phyloP scores from a whole-genome alignment of 1,139 yeast species.

The Kurtzmaniella quercitrusa region DNA sequence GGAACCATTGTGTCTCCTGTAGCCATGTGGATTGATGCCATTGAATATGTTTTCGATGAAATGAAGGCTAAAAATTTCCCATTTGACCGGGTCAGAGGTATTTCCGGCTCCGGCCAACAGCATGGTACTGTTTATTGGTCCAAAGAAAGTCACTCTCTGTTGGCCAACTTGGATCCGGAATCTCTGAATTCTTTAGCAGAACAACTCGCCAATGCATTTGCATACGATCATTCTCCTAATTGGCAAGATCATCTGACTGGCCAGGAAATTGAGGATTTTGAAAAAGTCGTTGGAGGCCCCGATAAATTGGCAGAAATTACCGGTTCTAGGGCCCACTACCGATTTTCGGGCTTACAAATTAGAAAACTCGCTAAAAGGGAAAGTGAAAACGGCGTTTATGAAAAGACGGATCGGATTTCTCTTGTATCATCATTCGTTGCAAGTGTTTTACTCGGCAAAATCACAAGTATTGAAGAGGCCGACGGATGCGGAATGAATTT shows the following conservation, averaged over 20 bases:
- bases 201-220: conserved; percentile 50
- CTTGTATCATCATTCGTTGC: conserved; percentile 79
- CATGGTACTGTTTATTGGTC: conserved; percentile 91
- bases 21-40: conserved; percentile 82
- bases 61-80: conserved; percentile 55
- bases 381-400: conserved; percentile 43
- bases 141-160: conserved; percentile 34
- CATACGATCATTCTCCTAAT: conserved; percentile 72
- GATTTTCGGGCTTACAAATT: conserved; percentile 90
- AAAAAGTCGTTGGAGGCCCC: conserved; percentile 58
- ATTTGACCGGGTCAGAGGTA: conserved; percentile 57
- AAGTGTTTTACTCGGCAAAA: conserved; percentile 61
- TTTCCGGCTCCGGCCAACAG: conserved; percentile 89
- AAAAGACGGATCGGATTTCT: conserved; percentile 57
- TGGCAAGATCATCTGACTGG: conserved; percentile 95
- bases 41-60: conserved; percentile 58
- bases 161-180: conserved; percentile 25
- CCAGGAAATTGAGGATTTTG: conserved; percentile 61
- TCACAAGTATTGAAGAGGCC: conserved; percentile 68
- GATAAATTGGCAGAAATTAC: conserved; percentile 63
- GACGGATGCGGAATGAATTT: conserved; percentile 85
- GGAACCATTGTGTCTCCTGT: conserved; percentile 78
- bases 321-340: conserved; percentile 84
- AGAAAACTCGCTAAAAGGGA: conserved; percentile 58
- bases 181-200: conserved; percentile 26